These are phyloP conservation scores for Aureobasidium sp. DNA, from an alignment of 2,329 filamentous ascomycete species.

Conservation along the genomic window DNA sequence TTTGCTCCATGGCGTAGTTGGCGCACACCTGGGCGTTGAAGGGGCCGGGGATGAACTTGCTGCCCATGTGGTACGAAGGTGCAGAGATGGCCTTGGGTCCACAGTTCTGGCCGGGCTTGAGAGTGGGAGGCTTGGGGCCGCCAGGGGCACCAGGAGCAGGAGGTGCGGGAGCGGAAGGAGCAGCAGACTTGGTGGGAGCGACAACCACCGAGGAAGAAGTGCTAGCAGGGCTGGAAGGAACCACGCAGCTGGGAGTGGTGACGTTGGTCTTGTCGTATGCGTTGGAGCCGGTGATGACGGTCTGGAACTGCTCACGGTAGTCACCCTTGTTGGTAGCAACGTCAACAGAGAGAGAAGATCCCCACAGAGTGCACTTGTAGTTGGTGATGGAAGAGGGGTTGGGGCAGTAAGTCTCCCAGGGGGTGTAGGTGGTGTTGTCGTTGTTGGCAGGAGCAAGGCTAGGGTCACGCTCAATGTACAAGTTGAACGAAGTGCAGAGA, in stretches of 20 bases:
- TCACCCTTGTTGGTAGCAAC: slow-evolving; percentile 26
- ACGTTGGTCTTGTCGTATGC: slow-evolving; percentile 26
- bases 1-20: slow-evolving; percentile 23
- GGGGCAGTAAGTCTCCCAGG: slow-evolving; percentile 28
- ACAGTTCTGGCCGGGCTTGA: slow-evolving; percentile 22
- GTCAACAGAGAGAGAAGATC: slow-evolving; percentile 27
- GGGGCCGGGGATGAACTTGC: slow-evolving; percentile 24
- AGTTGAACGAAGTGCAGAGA: slow-evolving; percentile 32
- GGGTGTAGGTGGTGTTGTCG: slow-evolving; percentile 22
- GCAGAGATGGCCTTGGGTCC: slow-evolving; percentile 19
- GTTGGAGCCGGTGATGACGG: slow-evolving; percentile 26
- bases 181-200: neutral
- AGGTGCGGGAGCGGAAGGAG: slow-evolving; percentile 20
- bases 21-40: slow-evolving; percentile 23
- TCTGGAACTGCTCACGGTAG: slow-evolving; percentile 25
- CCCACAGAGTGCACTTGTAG: slow-evolving; percentile 37
- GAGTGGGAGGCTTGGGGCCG: slow-evolving; percentile 4
- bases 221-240: neutral
- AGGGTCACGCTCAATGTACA: slow-evolving; percentile 32
- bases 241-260: slow-evolving; percentile 13
- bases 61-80: slow-evolving; percentile 19
- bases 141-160: slow-evolving; percentile 21
- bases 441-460: slow-evolving; percentile 27
- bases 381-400: slow-evolving; percentile 33
- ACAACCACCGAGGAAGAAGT: no score